These are phyloP conservation scores for Lasiosphaeria hispida DNA, from an alignment of 495 filamentous ascomycete genomes.

Conservation along the genomic window DNA sequence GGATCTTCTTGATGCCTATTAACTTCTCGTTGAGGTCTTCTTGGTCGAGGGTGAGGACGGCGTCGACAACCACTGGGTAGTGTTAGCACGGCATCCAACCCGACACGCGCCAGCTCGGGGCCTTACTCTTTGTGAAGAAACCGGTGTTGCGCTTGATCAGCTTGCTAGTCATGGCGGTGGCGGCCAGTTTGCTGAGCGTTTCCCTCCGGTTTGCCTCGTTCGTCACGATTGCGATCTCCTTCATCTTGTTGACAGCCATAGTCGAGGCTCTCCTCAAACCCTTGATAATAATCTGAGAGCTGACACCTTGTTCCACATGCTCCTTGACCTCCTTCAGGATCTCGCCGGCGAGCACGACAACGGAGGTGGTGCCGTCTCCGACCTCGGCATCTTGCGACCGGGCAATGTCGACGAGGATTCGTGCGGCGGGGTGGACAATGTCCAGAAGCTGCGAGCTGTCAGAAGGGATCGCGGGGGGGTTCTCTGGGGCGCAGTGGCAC, in stretches of 20 bases:
- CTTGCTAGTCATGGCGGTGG: constrained; percentile 99
- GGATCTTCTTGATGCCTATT: constrained; percentile 97
- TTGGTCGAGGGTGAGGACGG: constrained; percentile 94
- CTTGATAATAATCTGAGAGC: constrained; percentile 96
- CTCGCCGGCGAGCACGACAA: constrained; percentile 93
- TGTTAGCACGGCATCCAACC: neutral
- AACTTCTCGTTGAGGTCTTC: constrained; percentile 96
- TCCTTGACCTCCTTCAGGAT: constrained; percentile 94
- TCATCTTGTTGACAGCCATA: constrained; percentile 98
- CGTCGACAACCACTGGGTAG: constrained; percentile 86
- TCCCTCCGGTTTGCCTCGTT: constrained; percentile 82
- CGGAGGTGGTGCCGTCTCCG: constrained; percentile 94
- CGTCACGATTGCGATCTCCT: constrained; percentile 91
- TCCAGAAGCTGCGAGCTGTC: constrained; percentile 71
- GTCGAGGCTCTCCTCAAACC: constrained; percentile 81
- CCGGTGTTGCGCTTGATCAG: constrained; percentile 94
- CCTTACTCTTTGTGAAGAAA: constrained; percentile 93
- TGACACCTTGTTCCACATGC: constrained; percentile 93
- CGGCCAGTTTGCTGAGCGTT: constrained; percentile 84
- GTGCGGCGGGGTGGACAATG: constrained; percentile 95
- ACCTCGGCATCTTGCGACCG: constrained; percentile 99
- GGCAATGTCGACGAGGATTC: constrained; percentile 97
- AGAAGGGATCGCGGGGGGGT: constrained; percentile 3
- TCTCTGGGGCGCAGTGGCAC: constrained; percentile 21
- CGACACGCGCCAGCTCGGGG: neutral